Conservation (phyloP, 306 rosid species). For the Dalbergia cochinchinensis region DNA sequence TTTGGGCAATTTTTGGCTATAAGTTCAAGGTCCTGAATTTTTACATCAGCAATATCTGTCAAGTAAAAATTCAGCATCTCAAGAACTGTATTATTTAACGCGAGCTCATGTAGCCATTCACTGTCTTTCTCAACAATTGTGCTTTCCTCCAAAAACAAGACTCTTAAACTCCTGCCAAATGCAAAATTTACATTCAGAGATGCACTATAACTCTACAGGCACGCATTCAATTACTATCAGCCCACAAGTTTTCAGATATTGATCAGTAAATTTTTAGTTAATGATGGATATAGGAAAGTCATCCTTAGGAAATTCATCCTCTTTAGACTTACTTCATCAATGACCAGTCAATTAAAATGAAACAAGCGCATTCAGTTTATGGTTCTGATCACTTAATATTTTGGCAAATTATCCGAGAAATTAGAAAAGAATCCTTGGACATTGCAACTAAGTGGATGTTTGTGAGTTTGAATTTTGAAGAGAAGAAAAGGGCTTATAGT, state of each 20-base stretch:
- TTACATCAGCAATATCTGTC: slow-evolving; percentile 71
- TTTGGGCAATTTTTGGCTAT: slow-evolving; percentile 84
- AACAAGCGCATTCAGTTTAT: background rate
- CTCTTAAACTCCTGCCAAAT: slow-evolving; percentile 71
- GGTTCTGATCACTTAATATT: background rate
- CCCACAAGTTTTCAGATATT: background rate
- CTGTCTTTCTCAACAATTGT: slow-evolving; percentile 65
- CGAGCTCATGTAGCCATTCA: slow-evolving; percentile 90
- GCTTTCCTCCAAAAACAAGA: slow-evolving; percentile 93
- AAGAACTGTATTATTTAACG: slow-evolving; percentile 80
- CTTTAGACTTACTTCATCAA: slow-evolving; percentile 12
- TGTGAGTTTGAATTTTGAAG: no score
- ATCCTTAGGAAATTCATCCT: background rate
- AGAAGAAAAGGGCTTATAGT: no score
- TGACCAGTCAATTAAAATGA: slow-evolving; percentile 26
- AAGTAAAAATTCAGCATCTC: slow-evolving; percentile 84
- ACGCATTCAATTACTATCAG: slow-evolving; percentile 4
- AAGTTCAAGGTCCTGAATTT: slow-evolving; percentile 76
- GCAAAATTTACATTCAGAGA: slow-evolving; percentile 17
- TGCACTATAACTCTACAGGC: slow-evolving; percentile 10
- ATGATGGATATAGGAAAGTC: background rate
- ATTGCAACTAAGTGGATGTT: background rate
- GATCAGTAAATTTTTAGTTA: slow-evolving; percentile 3
- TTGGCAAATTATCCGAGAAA: background rate
- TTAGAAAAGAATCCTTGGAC: background rate